Conservation (phyloP, 2,329 filamentous ascomycete genomes). For the Monascus ruber region DNA sequence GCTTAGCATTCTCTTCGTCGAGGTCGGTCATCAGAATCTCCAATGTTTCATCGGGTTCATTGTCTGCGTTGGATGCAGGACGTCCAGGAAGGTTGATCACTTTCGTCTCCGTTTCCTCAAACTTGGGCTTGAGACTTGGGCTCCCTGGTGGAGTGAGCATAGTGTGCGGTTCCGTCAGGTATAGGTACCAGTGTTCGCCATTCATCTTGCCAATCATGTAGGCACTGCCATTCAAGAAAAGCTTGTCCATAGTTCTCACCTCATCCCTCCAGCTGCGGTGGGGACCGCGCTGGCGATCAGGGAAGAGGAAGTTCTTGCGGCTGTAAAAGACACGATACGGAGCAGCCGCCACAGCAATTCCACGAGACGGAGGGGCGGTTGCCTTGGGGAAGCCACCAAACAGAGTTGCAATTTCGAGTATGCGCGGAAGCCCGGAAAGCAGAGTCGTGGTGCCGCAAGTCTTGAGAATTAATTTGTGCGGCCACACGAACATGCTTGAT, state of each 20-base stretch:
- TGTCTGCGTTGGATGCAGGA: conserved; percentile 13
- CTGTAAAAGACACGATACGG: conserved; percentile 98
- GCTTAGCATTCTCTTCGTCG: conserved; percentile 53
- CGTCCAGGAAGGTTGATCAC: conserved; percentile 42
- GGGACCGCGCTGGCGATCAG: conserved; percentile 83
- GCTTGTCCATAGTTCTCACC: conserved; percentile 81
- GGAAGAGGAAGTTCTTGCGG: conserved; percentile 95
- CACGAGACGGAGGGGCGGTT: conserved; percentile 50
- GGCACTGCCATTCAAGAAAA: conserved; percentile 84
- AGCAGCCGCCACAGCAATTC: conserved; percentile 64
- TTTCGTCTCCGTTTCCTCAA: conserved; percentile 47
- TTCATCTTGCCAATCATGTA: conserved; percentile 99
- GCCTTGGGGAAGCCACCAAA: conserved; percentile 82
- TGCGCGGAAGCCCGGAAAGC: conserved; percentile 74
- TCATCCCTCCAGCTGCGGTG: conserved; percentile 98
- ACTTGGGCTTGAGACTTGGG: conserved; percentile 44
- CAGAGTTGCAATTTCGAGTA: conserved; percentile 81
- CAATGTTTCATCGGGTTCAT: conserved; percentile 40
- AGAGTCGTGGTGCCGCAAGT: conserved; percentile 96
- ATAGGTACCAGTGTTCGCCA: conserved; percentile 97
- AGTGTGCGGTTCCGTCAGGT: conserved; percentile 79
- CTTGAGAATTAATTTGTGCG: conserved; percentile 98
- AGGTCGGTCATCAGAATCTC: conserved; percentile 60
- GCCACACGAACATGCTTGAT: conserved; percentile 99
- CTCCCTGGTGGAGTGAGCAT: conserved; percentile 72